These are phyloP conservation scores for Adansonia digitata DNA, from an alignment of 345 rosid species.

Conservation along the genomic window DNA sequence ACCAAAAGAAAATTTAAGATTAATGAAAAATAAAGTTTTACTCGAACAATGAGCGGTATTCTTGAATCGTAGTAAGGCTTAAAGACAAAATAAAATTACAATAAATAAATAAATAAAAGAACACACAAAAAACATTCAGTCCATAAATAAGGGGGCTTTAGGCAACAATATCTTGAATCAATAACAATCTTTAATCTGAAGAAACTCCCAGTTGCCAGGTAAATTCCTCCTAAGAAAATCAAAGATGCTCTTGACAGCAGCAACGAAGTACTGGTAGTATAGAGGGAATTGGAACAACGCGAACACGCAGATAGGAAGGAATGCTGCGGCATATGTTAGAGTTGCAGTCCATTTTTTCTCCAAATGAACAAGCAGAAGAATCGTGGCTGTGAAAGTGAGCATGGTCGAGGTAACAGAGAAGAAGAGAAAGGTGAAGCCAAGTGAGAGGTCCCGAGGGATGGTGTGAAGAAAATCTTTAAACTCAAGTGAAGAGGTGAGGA, in stretches of 20 bases:
- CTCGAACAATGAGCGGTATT: not conserved
- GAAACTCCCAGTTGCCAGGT: conserved; percentile 2
- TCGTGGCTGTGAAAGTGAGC: conserved; percentile 22
- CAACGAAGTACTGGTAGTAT: not conserved
- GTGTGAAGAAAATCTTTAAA: conserved; percentile 7
- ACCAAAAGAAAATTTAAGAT: too few species aligned
- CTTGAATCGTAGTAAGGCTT: not conserved
- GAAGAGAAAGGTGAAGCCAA: conserved; percentile 29
- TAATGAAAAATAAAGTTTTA: too few species aligned
- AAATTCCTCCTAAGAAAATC: not conserved
- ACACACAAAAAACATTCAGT: not conserved
- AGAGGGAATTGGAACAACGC: conserved; percentile 20
- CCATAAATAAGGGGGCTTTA: not conserved
- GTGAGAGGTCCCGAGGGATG: conserved; percentile 13
- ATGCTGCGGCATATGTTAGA: conserved; percentile 13
- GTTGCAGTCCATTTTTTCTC: conserved; percentile 5
- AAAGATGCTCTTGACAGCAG: not conserved
- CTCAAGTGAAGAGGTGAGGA: conserved; percentile 18
- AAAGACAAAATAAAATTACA: not conserved
- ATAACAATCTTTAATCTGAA: not conserved
- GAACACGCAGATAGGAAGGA: conserved; percentile 13
- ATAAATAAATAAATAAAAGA: not conserved
- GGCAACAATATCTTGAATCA: not conserved
- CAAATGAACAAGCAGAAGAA: conserved; percentile 22
- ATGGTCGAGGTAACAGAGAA: conserved; percentile 17